Evolutionary conservation across 2,329 filamentous ascomycete genomes (phyloP).

Genomic region (Myriosclerotinia duriaeana): DNA sequence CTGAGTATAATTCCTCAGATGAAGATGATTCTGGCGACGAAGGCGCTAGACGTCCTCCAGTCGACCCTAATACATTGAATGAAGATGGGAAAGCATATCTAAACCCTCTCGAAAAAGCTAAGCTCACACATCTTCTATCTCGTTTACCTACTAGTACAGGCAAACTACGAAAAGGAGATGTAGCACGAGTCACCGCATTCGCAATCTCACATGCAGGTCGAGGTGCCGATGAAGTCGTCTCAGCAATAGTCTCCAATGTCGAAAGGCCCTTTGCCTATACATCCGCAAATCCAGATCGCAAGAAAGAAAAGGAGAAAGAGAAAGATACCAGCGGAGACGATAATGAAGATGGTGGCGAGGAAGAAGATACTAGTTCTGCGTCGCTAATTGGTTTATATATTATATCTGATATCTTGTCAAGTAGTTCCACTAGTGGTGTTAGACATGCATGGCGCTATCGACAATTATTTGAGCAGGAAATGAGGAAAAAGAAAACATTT

Average conservation of each 20-base stretch:
- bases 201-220: slow-evolving; percentile 82
- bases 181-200: slow-evolving; percentile 83
- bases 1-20: slow-evolving; percentile 83
- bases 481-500: slow-evolving; percentile 61
- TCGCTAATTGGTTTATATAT: slow-evolving; percentile 81
- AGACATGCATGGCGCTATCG: slow-evolving; percentile 69
- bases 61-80: slow-evolving; percentile 35
- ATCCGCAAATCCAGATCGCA: slow-evolving; percentile 62
- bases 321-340: slow-evolving; percentile 41
- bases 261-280: slow-evolving; percentile 72
- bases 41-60: slow-evolving; percentile 45
- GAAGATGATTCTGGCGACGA: slow-evolving; percentile 69
- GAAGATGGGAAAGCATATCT: slow-evolving; percentile 57
- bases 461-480: slow-evolving; percentile 60
- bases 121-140: slow-evolving; percentile 79
- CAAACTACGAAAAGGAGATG: slow-evolving; percentile 76
- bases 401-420: slow-evolving; percentile 66
- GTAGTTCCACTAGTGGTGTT: slow-evolving; percentile 61
- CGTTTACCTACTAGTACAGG: slow-evolving; percentile 74
- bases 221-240: slow-evolving; percentile 88
- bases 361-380: slow-evolving; percentile 66
- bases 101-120: slow-evolving; percentile 79
- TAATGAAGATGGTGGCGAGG: slow-evolving; percentile 46
- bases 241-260: slow-evolving; percentile 81
- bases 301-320: slow-evolving; percentile 43